Evolutionary conservation across 202 grass and related monocot genomes (phyloP).

Genomic region (Zoysia matrella): DNA sequence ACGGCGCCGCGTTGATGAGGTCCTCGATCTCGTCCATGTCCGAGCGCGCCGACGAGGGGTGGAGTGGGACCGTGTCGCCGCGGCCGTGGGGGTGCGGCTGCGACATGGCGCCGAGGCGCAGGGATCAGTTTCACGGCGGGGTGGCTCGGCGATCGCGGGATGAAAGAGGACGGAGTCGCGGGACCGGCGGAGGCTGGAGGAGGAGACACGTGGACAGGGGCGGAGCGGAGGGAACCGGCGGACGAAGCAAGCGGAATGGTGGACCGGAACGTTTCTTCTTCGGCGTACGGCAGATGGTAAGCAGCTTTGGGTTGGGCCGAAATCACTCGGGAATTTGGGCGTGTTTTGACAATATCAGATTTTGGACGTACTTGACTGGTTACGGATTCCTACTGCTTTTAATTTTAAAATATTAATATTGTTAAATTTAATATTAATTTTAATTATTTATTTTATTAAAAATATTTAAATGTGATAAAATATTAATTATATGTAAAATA

Average conservation of each 20-base stretch:
- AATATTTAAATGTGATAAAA: no score
- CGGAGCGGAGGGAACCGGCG: not conserved
- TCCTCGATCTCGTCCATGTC: conserved; percentile 95
- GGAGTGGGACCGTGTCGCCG: conserved; percentile 42
- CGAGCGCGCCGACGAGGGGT: conserved; percentile 67
- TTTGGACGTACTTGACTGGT: no score
- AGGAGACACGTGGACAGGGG: not conserved
- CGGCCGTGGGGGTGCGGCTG: conserved; percentile 24
- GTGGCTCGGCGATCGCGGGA: not conserved
- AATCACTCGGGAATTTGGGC: no score
- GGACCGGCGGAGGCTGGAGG: not conserved
- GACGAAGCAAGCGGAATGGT: not conserved
- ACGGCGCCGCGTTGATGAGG: conserved; percentile 56
- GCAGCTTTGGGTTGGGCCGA: no score
- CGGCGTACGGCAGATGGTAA: no score
- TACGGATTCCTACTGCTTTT: no score
- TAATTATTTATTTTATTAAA: no score
- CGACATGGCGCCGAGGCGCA: conserved; percentile 44
- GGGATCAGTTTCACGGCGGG: not conserved
- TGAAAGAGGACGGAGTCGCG: not conserved
- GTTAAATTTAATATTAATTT: no score
- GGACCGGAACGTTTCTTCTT: no score
- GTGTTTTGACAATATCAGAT: no score
- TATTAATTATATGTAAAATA: no score
- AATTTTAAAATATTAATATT: no score